Evolutionary conservation across 2,329 filamentous ascomycete species (phyloP), one percentile per base, ranked within the genome.

Genomic region (Epichloe sp.): DNA sequence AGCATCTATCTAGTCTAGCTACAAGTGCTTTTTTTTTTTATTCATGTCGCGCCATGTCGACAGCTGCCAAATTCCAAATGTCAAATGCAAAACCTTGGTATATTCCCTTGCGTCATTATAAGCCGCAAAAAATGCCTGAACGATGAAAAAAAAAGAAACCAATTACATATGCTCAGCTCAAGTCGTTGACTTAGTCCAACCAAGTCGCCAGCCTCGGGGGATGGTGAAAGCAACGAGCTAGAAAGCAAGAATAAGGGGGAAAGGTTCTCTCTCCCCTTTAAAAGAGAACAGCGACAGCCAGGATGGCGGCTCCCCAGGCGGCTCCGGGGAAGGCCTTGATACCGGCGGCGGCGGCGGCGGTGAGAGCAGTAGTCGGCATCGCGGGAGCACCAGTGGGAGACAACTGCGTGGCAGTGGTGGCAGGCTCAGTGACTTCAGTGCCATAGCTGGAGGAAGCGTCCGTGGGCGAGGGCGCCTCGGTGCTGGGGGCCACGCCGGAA

Each of bases 341-440:
- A 37, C 56, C 54, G n/a, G 56, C 53, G 34, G 59, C 63, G 23
- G 60, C 65, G 23, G 60, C 65, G n/a, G 60, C 64, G 11, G 63
- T 65, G 26, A 64, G 57, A 31, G 62, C 60, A 7, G 60, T 60
- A 35, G 58, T 58, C 23, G 59, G 61, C 26, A 60, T 55, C 19
- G 62, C 58, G 15, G 58, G 54, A 40, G 63, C 57, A 21, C 47
- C 56, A 5, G 44, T 14, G 19, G 35, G 8, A 4, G 48, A 47
- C 8, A 51, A 23, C 38, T 36, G 47, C 19, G 41, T 7, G n/a
- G 34, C 43, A 19, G 49, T 44, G 15, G 46, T 12, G 0, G n/a
- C 40, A n/a, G 47, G 42, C 14, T 46, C 41, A n/a, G 53, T 51
- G 15, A 48, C 42, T 6, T 51, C 45, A 52, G 57, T 56, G 34